phyloP scores from a whole-genome alignment of 2,329 filamentous ascomycete genomes.

The Phaeomoniella chlamydospora region DNA sequence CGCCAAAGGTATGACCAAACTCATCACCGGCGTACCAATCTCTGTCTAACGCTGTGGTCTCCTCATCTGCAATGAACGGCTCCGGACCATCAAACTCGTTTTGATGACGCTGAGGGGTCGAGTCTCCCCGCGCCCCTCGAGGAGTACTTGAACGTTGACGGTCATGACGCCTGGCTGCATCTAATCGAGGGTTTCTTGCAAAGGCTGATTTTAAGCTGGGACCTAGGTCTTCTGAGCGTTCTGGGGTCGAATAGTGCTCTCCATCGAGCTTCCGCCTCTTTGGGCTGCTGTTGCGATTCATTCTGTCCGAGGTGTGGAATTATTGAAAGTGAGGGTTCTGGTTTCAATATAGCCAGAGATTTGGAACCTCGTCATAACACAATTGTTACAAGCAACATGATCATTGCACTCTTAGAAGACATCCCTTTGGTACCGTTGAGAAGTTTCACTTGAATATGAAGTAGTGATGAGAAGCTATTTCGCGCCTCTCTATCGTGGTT shows the following conservation, averaged over 20 bases:
- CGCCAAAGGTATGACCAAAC: conserved; percentile 70
- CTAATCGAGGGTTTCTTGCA: conserved; percentile 16
- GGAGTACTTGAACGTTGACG: conserved; percentile 19
- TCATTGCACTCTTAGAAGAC: too few species aligned
- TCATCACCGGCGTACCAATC: conserved; percentile 92
- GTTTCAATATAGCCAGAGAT: too few species aligned
- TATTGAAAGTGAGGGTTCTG: too few species aligned
- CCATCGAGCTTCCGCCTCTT: conserved; percentile 55
- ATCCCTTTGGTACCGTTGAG: too few species aligned
- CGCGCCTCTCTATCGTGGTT: too few species aligned
- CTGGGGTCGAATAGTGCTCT: conserved; percentile 42
- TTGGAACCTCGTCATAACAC: too few species aligned
- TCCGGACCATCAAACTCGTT: conserved; percentile 48
- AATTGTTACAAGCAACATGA: too few species aligned
- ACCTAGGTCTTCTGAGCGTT: conserved; percentile 14
- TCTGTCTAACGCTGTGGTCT: conserved; percentile 63
- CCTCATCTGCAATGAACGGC: conserved; percentile 47
- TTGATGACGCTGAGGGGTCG: conserved; percentile 31
- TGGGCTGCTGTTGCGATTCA: conserved; percentile 35
- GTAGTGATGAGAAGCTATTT: too few species aligned
- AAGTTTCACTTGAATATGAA: too few species aligned
- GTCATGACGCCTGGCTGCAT: conserved; percentile 7
- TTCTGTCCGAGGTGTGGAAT: conserved; percentile 11
- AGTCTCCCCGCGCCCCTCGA: conserved; percentile 14
- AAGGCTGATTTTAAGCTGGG: conserved; percentile 26